A percentile compares a stretch with the other conserved stretches of the same genome.
These are phyloP conservation scores for Porodaedalea pini DNA, from an alignment of 1,284 basidiomycete species.

Conservation along the genomic window DNA sequence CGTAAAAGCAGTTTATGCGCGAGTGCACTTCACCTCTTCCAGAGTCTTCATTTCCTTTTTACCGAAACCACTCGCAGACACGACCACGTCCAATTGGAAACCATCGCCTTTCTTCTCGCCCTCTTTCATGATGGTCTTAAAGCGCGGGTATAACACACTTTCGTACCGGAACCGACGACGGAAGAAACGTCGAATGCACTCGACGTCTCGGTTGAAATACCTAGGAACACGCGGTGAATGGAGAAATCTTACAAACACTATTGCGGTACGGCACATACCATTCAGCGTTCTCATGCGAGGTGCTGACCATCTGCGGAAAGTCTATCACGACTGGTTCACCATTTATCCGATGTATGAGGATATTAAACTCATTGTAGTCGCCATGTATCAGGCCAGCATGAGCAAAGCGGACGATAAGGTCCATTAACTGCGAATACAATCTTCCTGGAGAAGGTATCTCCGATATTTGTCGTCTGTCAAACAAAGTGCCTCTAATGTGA, in stretches of 20 bases:
- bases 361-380: conserved; percentile 99
- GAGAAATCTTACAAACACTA: conserved; percentile 14
- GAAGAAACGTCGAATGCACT: conserved; percentile 95
- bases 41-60: conserved; percentile 77
- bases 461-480: conserved; percentile 79
- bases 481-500: conserved; percentile 1
- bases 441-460: conserved; percentile 81
- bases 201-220: conserved; percentile 98
- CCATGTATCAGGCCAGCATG: conserved; percentile 94
- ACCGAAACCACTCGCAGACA: conserved; percentile 89
- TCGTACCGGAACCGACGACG: conserved; percentile 89
- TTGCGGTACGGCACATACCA: conserved; percentile 55
- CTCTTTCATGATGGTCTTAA: conserved; percentile 59
- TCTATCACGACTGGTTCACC: conserved; percentile 94
- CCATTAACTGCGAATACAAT: conserved; percentile 92
- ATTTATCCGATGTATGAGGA: conserved; percentile 80
- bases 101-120: conserved; percentile 40
- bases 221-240: conserved; percentile 38
- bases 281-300: conserved; percentile 94
- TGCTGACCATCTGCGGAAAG: conserved; percentile 99
- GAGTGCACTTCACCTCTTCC: conserved; percentile 63
- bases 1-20: conserved; percentile 22
- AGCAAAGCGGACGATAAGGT: conserved; percentile 92
- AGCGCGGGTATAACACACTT: conserved; percentile 83
- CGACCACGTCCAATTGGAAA: conserved; percentile 82